These are phyloP conservation scores for Epichloe glyceriae DNA, from an alignment of 2,329 filamentous ascomycete genomes.

Conservation along the genomic window DNA sequence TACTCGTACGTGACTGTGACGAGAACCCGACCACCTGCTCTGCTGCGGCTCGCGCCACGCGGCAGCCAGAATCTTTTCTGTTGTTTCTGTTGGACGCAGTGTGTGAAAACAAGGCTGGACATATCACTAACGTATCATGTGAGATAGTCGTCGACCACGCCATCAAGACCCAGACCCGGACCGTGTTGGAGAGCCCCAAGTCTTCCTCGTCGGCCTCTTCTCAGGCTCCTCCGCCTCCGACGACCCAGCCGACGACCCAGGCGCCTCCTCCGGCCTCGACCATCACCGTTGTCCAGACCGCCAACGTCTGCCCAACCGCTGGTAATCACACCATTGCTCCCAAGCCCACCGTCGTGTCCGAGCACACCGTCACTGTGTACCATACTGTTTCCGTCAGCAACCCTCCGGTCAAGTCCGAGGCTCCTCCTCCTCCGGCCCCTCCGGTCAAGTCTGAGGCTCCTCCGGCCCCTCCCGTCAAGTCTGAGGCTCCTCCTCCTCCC, in stretches of 20 bases:
- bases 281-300: constrained; percentile 48
- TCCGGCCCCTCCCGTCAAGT: neutral
- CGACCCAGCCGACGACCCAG: constrained; percentile 2
- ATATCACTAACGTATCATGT: neutral
- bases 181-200: constrained; percentile 5
- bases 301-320: constrained; percentile 58
- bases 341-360: constrained; percentile 46
- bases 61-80: no score
- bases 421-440: neutral
- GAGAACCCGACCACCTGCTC: neutral
- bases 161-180: constrained; percentile 14
- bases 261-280: constrained; percentile 8
- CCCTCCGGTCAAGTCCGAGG: neutral
- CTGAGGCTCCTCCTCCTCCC: neutral
- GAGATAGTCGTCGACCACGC: constrained; percentile 25
- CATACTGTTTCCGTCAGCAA: constrained; percentile 29
- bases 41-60: no score
- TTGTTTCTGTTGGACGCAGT: no score
- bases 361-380: constrained; percentile 38
- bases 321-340: constrained; percentile 67
- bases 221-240: neutral
- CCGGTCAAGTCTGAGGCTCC: neutral
- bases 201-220: constrained; percentile 6
- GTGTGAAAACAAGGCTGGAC: no score
- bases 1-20: constrained; percentile 42